Percentiles rank a stretch among this genome's conserved stretches.
Conservation (phyloP, 2,329 filamentous ascomycete species). For the Pyricularia sp. region DNA sequence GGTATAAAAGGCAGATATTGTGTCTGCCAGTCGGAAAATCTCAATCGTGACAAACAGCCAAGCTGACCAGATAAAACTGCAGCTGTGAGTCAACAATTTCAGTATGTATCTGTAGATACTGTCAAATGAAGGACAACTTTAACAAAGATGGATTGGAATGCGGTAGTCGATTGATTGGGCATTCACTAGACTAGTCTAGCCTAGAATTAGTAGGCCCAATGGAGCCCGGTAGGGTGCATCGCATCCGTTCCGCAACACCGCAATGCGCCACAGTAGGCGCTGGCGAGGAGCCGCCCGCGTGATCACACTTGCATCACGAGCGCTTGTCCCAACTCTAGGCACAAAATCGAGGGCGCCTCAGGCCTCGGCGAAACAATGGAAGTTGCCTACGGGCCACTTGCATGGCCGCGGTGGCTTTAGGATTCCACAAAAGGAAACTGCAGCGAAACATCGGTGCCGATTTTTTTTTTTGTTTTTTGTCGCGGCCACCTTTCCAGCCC, state of each 20-base stretch:
- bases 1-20: not conserved
- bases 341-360: not conserved
- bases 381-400: not conserved
- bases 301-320: conserved; percentile 8
- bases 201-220: no score
- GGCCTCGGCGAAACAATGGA: not conserved
- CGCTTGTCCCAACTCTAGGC: not conserved
- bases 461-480: no score
- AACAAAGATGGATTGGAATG: not conserved
- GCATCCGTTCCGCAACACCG: no score
- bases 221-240: no score
- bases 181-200: no score
- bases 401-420: not conserved
- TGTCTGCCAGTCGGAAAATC: not conserved
- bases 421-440: not conserved
- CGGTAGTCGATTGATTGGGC: no score
- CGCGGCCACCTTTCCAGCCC: not conserved
- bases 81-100: no score
- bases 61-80: no score
- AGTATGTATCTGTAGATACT: not conserved
- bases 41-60: not conserved
- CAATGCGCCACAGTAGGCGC: not conserved
- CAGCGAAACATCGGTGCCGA: not conserved
- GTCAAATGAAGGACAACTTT: not conserved
- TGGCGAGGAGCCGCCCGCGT: not conserved